phyloP scores from a whole-genome alignment of 257 asterid species.

The Penstemon newberryi region DNA sequence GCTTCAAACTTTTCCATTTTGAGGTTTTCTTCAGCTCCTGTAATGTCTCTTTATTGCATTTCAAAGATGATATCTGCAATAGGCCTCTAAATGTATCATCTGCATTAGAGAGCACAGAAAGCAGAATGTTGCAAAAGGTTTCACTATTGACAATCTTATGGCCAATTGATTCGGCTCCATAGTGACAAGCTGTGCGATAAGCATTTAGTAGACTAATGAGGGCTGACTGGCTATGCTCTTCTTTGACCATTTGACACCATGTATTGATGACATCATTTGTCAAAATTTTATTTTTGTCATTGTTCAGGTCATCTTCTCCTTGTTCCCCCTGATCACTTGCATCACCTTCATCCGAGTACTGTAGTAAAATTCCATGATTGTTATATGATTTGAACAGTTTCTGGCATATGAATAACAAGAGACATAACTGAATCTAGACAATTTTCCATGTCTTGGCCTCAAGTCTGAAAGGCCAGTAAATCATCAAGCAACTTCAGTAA shows the following conservation, averaged over 20 bases:
- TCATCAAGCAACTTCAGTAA: slow-evolving; percentile 22
- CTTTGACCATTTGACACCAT: slow-evolving; percentile 66
- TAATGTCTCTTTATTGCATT: slow-evolving; percentile 50
- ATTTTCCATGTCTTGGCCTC: slow-evolving; percentile 9
- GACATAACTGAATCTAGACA: background rate
- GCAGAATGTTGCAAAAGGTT: slow-evolving; percentile 61
- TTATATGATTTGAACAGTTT: slow-evolving; percentile 10
- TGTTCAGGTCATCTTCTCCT: slow-evolving; percentile 42
- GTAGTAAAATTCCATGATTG: slow-evolving; percentile 21
- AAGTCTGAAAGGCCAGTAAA: slow-evolving; percentile 6
- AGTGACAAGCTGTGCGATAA: slow-evolving; percentile 88
- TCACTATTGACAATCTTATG: slow-evolving; percentile 59
- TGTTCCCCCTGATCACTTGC: slow-evolving; percentile 44
- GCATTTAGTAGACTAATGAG: slow-evolving; percentile 74
- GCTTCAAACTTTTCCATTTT: slow-evolving; percentile 61
- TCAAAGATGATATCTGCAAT: slow-evolving; percentile 56
- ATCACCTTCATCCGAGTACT: slow-evolving; percentile 84
- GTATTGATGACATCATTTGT: slow-evolving; percentile 46
- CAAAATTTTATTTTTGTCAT: slow-evolving; percentile 46
- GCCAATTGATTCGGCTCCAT: slow-evolving; percentile 69
- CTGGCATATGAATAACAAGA: background rate
- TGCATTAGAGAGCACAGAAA: slow-evolving; percentile 65
- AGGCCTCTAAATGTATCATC: slow-evolving; percentile 62
- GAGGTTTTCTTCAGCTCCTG: slow-evolving; percentile 57
- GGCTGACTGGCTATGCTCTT: slow-evolving; percentile 53